A percentile compares a stretch with the other conserved stretches of the same genome.
Evolutionary conservation across 345 rosid genomes (phyloP).

Genomic region (Odontarrhena argentea): DNA sequence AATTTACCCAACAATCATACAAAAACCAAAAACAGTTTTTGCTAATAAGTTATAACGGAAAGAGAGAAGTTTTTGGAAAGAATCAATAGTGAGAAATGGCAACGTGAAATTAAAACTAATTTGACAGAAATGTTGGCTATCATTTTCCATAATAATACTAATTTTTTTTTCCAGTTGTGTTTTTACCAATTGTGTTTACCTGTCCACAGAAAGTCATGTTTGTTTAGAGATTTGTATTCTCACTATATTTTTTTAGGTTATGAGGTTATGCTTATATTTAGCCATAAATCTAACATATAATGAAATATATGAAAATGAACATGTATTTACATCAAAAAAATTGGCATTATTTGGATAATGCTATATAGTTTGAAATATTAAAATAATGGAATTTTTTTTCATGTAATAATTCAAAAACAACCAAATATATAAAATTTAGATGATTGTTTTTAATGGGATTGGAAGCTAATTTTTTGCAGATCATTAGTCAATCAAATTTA

Average conservation of each 20-base stretch:
- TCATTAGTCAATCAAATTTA: too few relatives aligned
- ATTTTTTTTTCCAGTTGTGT: neutral
- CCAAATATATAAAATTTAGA: neutral
- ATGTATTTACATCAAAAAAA: neutral
- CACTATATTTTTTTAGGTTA: neutral
- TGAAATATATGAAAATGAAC: neutral
- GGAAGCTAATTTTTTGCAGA: too few relatives aligned
- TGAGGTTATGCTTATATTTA: slow-evolving; percentile 1
- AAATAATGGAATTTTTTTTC: neutral
- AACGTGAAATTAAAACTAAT: neutral
- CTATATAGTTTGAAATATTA: neutral
- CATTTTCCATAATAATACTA: slow-evolving; percentile 24
- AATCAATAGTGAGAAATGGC: slow-evolving; percentile 6
- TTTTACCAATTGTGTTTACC: slow-evolving; percentile 5
- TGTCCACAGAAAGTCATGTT: slow-evolving; percentile 10
- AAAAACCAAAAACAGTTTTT: slow-evolving; percentile 20
- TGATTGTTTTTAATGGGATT: too few relatives aligned
- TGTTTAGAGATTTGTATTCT: slow-evolving; percentile 13
- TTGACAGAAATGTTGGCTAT: slow-evolving; percentile 15
- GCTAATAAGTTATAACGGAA: slow-evolving; percentile 13
- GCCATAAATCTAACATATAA: neutral
- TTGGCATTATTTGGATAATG: neutral
- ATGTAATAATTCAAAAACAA: neutral
- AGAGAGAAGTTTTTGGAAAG: neutral
- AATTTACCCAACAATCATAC: neutral